Conservation (phyloP, 2,329 filamentous ascomycete species). For the Hymenoscyphus scutula region DNA sequence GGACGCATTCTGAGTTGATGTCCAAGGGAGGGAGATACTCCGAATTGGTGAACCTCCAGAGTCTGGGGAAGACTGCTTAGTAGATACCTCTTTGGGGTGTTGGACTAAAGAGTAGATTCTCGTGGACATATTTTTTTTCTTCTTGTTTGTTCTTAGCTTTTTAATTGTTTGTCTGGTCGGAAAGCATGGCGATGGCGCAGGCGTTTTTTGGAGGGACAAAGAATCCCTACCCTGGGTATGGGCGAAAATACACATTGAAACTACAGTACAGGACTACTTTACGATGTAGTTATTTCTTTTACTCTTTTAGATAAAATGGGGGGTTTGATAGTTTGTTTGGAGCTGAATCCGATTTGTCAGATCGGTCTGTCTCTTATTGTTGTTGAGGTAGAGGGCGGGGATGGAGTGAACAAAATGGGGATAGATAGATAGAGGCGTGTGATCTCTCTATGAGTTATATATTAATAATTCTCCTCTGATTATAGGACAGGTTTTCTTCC, state of each 20-base stretch:
- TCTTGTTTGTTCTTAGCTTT: neutral
- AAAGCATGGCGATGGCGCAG: neutral
- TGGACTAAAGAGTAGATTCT: neutral
- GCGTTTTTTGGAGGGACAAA: neutral
- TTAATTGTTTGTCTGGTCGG: neutral
- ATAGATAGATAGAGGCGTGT: no score
- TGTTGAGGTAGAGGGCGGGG: no score
- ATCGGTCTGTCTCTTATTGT: neutral
- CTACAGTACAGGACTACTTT: neutral
- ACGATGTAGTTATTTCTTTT: neutral
- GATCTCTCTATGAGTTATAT: no score
- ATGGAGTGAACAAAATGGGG: no score
- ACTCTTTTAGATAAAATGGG: neutral
- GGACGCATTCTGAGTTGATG: conserved; percentile 74
- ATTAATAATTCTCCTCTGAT: no score
- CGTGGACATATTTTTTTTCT: neutral
- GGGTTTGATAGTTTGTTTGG: neutral
- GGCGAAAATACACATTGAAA: neutral
- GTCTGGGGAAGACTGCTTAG: conserved; percentile 56
- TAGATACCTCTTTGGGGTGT: neutral
- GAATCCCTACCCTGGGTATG: neutral
- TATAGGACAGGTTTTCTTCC: no score
- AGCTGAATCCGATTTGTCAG: neutral
- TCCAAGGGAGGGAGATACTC: conserved; percentile 68
- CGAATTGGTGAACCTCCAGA: conserved; percentile 78